phyloP scores from a whole-genome alignment of 2,329 filamentous ascomycete genomes.

The Aspergillus sergii region DNA sequence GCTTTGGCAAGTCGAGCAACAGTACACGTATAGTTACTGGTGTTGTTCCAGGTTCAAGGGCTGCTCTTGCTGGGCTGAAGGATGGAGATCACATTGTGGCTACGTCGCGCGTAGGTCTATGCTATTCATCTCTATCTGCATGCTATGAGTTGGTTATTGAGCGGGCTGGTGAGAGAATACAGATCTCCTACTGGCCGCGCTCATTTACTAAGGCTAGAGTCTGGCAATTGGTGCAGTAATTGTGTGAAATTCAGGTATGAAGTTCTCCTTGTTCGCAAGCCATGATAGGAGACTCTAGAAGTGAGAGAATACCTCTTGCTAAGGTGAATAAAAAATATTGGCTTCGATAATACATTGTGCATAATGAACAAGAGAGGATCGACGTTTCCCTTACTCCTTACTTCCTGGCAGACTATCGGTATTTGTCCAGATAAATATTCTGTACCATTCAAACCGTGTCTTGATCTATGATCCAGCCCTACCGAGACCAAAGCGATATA shows the following conservation, averaged over 20 bases:
- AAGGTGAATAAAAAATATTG: background rate
- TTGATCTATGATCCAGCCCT: too few relatives aligned
- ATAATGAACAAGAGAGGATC: too few relatives aligned
- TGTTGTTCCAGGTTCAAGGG: too few relatives aligned
- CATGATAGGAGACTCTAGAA: background rate
- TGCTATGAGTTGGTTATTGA: background rate
- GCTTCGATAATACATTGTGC: background rate
- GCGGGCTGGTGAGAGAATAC: background rate
- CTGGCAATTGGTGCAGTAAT: slow-evolving; percentile 1
- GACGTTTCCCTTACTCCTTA: too few relatives aligned
- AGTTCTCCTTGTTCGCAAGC: background rate
- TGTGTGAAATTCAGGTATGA: background rate
- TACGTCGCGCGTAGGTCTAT: background rate
- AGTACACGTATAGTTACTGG: too few relatives aligned
- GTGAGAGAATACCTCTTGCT: background rate
- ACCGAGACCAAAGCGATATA: too few relatives aligned
- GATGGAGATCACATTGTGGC: background rate
- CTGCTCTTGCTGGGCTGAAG: too few relatives aligned
- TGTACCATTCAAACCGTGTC: too few relatives aligned
- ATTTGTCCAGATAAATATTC: too few relatives aligned
- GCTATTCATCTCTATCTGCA: background rate
- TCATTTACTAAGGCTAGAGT: background rate
- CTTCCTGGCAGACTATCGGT: too few relatives aligned
- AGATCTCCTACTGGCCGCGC: slow-evolving; percentile 1
- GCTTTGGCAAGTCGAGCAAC: too few relatives aligned